Evolutionary conservation across 441 rosid species (phyloP), one percentile per base, ranked within the genome.

Genomic region (Arabidopsis lyrata): DNA sequence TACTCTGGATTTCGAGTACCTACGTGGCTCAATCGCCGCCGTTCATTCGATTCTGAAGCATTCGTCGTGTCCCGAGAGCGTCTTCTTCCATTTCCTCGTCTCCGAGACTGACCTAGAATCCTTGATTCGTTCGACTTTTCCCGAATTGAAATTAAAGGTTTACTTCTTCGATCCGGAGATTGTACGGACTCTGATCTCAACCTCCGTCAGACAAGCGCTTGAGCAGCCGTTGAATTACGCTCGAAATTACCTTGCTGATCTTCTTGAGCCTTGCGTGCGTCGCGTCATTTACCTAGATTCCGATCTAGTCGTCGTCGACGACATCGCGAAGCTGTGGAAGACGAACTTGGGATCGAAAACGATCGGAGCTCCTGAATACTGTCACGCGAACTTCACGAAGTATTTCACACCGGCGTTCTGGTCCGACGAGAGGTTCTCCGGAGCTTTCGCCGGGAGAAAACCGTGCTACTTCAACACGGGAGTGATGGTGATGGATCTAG

Each of bases 151-250:
- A 75, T 90, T 92, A 75, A 87, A 87, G 79, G 90, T 90, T 45
- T 92, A 92, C 57, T 85, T 79, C 66, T 92, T 92, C 79, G 86
- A 92, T 76, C 96, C 97, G n/a, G 85, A 81, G 77, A 85, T 83
- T 16, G 97, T 92, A 1, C 83, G 90, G 48, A 79, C 62, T 22
- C 63, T 90, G 78, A 92, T 92, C 61, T 92, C 97, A 0, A 80
- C 91, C n/a, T 92, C 97, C 4, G 97, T 92, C 2, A 78, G 96
- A 75, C 96, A 88, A 77, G 96, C 97, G 9, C 86, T 92, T 0
- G 97, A 92, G 50, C 94, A 92, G 82, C 97, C 97, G 1, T 75
- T 92, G 72, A 92, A 92, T 80, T 92, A 92, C 85, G 97, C 97
- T 12, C 80, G 97, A 70, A 92, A 92, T 61, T 92, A 92, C 79